These are phyloP conservation scores for Papiliotrema fonsecae DNA, from an alignment of 1,284 basidiomycete genomes.

Conservation along the genomic window DNA sequence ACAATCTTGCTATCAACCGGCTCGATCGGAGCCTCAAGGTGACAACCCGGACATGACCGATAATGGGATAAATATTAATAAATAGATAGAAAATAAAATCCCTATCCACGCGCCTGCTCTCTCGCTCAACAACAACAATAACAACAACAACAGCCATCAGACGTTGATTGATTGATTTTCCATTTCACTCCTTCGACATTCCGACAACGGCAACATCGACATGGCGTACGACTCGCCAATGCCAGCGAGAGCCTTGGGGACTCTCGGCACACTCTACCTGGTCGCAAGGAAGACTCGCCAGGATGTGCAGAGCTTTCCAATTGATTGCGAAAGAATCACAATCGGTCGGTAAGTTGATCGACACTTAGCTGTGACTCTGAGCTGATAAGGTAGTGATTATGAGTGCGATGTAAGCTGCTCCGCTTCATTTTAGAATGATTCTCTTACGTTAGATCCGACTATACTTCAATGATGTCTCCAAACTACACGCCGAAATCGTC, in stretches of 20 bases:
- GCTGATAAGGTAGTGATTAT: slow-evolving; percentile 25
- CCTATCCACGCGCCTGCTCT: too few species aligned
- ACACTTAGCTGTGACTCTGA: not conserved
- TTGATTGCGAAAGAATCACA: slow-evolving; percentile 35
- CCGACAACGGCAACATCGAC: not conserved
- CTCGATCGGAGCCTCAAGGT: too few species aligned
- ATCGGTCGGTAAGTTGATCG: slow-evolving; percentile 30
- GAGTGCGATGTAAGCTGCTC: slow-evolving; percentile 34
- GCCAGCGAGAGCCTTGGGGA: slow-evolving; percentile 5
- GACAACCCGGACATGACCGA: too few species aligned
- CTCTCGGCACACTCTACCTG: slow-evolving; percentile 30
- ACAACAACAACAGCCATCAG: too few species aligned
- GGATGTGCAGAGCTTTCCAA: slow-evolving; percentile 26
- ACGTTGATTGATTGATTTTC: too few species aligned
- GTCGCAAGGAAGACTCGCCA: slow-evolving; percentile 29
- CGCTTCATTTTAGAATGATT: not conserved
- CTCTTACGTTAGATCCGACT: slow-evolving; percentile 35
- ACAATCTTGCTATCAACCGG: too few species aligned
- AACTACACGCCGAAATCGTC: slow-evolving; percentile 41
- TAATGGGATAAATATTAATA: too few species aligned
- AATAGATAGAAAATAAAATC: too few species aligned
- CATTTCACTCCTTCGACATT: not conserved
- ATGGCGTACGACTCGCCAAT: slow-evolving; percentile 10
- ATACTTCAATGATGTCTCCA: slow-evolving; percentile 44
- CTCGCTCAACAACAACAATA: too few species aligned